Percentiles rank a stretch among this genome's conserved stretches.
phyloP scores from a whole-genome alignment of 129 eudicot species.

The Smallanthus sonchifolius region DNA sequence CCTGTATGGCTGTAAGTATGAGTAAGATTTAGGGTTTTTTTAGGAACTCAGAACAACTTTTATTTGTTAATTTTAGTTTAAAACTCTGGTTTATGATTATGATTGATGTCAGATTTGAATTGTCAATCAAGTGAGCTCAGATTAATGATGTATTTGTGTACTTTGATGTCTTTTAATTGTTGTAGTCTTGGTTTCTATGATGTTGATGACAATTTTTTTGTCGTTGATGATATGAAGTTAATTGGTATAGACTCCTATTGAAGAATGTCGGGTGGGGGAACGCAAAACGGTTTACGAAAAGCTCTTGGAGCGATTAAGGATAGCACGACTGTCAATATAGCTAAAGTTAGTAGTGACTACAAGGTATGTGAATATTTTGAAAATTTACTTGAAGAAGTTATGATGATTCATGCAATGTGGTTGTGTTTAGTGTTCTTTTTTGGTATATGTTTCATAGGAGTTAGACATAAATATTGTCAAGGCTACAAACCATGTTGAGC shows the following conservation, averaged over 20 bases:
- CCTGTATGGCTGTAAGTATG: not conserved
- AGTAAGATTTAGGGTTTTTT: not conserved
- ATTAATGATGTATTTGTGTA: not conserved
- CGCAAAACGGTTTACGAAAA: conserved; percentile 76
- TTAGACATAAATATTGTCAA: conserved; percentile 88
- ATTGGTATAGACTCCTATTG: conserved; percentile 14
- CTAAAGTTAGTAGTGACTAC: conserved; percentile 92
- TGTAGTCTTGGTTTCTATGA: not conserved
- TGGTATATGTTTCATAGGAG: conserved; percentile 42
- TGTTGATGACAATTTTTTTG: not conserved
- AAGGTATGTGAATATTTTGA: conserved; percentile 47
- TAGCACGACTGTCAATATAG: conserved; percentile 89
- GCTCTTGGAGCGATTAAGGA: conserved; percentile 98
- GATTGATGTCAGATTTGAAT: not conserved
- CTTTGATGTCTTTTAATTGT: not conserved
- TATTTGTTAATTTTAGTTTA: not conserved
- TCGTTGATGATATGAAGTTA: not conserved
- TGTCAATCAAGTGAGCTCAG: conserved; percentile 10
- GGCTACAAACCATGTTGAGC: conserved; percentile 97
- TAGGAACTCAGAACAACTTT: not conserved
- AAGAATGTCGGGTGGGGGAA: conserved; percentile 79
- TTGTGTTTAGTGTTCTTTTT: conserved; percentile 1
- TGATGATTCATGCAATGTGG: not conserved
- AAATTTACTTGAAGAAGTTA: not conserved
- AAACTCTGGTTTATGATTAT: not conserved